Base-by-base conservation (phyloP, 129 eudicot species). In the Apium graveolens region DNA sequence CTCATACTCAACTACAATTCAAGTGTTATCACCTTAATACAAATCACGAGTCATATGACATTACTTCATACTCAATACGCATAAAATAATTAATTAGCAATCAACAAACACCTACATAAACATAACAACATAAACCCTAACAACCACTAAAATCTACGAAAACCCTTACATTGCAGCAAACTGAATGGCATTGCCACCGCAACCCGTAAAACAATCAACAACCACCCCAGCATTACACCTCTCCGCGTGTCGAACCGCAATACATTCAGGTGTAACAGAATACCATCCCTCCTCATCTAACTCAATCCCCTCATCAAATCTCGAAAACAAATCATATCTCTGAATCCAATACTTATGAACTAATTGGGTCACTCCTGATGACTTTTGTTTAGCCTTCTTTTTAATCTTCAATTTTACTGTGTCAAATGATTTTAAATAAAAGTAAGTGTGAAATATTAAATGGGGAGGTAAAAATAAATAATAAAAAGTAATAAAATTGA, bases 231-330 rank as follows among this genome's bases (percentile, higher is more conserved):
- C 83, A 51, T 78, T 69, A 60, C 89, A 81, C 78, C 92, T 82
- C 31, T 77, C 74, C 12, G 97, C 97, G 44, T 91, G 97, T 20
- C 83, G 80, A 74, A 84, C 80, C 6, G 97, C 97, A 44, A 91
- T 84, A 74, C 80, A 88, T 78, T 91, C 97, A 41, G 94, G 97
- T 55, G 92, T 91, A 72, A 91, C 97, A 57, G 97, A 91, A 77
- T 82, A 91, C 97, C 97, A 91, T 13, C 97, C 97, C 80, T 91
- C 92, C 80, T 91, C 94, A 74, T 91, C 97, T 87, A 91, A 69
- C 79, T 73, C 38, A 39, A 91, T 82, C 14, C 94, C 94, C 78
- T 84, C 81, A 78, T 91, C 94, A 76, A 83, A 91, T 63, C 83
- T 87, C 11, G 90, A 84, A 76, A 91, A 91, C 43, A 91, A 84